A percentile compares a stretch with the other conserved stretches of the same genome.
phyloP scores from a whole-genome alignment of 2,329 filamentous ascomycete species.

The Escovopsis sp. region DNA sequence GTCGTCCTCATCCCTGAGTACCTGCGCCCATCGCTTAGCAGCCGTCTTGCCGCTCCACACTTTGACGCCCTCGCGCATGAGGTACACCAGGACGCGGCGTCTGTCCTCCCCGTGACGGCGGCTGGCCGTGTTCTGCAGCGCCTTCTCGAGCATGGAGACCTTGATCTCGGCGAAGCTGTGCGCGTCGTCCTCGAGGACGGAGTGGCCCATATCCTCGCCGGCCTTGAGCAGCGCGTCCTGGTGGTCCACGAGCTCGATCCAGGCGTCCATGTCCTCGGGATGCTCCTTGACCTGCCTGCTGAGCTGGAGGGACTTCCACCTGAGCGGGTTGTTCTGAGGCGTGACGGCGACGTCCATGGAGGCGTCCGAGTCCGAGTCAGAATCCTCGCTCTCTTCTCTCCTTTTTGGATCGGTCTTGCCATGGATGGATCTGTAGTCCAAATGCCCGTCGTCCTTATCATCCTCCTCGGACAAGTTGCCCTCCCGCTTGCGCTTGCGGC shows the following conservation, averaged over 20 bases:
- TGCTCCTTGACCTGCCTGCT: slow-evolving; percentile 46
- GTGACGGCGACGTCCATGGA: slow-evolving; percentile 20
- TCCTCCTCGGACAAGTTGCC: slow-evolving; percentile 29
- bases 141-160: slow-evolving; percentile 64
- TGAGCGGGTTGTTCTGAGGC: slow-evolving; percentile 28
- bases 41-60: slow-evolving; percentile 55
- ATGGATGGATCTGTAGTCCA: slow-evolving; percentile 51
- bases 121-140: slow-evolving; percentile 40
- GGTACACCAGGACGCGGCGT: slow-evolving; percentile 46
- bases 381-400: slow-evolving; percentile 30
- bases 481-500: slow-evolving; percentile 13
- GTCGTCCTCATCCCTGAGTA: slow-evolving; percentile 12
- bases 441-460: slow-evolving; percentile 30
- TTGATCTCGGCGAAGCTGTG: slow-evolving; percentile 65
- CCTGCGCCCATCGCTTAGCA: slow-evolving; percentile 47
- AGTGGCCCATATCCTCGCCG: slow-evolving; percentile 27
- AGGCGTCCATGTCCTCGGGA: slow-evolving; percentile 53
- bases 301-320: slow-evolving; percentile 43
- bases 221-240: slow-evolving; percentile 53
- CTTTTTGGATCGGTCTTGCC: slow-evolving; percentile 42
- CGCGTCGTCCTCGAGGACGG: slow-evolving; percentile 41
- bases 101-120: slow-evolving; percentile 23
- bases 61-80: slow-evolving; percentile 59
- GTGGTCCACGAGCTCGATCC: slow-evolving; percentile 65
- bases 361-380: slow-evolving; percentile 31